Conservation (phyloP, 148 eudicot species). For the Rhododendron williamsianum region DNA sequence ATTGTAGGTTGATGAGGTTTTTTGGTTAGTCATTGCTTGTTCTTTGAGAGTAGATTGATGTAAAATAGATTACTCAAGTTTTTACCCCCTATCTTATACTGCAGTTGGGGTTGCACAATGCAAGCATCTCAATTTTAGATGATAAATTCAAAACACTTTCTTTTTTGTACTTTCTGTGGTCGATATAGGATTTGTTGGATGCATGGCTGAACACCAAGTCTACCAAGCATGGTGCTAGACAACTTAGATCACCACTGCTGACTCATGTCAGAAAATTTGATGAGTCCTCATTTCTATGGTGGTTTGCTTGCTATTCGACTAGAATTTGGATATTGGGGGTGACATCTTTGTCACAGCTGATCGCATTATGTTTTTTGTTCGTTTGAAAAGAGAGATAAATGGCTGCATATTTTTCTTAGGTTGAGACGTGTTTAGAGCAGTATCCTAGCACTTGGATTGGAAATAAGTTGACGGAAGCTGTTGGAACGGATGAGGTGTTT, state of each 20-base stretch:
- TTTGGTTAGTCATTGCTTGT: background rate
- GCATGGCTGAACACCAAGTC: background rate
- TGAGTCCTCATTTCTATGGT: background rate
- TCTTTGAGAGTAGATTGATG: background rate
- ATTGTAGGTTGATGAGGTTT: background rate
- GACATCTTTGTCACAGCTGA: background rate
- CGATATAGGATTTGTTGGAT: background rate
- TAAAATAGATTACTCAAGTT: background rate
- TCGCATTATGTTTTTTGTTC: background rate
- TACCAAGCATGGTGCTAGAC: background rate
- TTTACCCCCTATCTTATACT: background rate
- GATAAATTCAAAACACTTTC: background rate
- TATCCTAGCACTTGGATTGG: background rate
- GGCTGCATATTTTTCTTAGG: background rate
- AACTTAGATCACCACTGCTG: background rate
- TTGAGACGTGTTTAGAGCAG: background rate
- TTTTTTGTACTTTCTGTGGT: background rate
- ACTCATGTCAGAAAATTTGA: background rate
- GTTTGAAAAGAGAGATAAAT: background rate
- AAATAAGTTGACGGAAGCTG: background rate
- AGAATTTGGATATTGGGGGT: background rate
- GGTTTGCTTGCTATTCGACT: background rate
- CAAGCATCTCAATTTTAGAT: background rate
- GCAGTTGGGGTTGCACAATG: background rate
- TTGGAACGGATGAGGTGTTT: background rate